phyloP scores from a whole-genome alignment of 495 filamentous ascomycete genomes.

The Aspergillus nanangensis region DNA sequence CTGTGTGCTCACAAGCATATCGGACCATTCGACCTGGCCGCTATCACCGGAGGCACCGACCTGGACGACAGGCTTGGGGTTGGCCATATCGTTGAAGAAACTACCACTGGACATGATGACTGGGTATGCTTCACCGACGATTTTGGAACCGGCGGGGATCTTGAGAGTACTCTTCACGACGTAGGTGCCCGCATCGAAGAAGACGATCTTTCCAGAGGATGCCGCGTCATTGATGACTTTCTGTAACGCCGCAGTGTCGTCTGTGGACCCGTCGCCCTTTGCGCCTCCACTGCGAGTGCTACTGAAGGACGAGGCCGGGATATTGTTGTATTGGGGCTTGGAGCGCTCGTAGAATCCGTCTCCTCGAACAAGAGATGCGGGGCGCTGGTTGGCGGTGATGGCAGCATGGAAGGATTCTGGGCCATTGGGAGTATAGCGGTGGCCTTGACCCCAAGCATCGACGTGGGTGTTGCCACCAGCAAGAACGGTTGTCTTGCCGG shows the following conservation, averaged over 20 bases:
- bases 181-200: slow-evolving; percentile 47
- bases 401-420: slow-evolving; percentile 38
- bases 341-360: slow-evolving; percentile 5
- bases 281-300: slow-evolving; percentile 57
- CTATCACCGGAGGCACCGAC: slow-evolving; percentile 53
- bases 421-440: slow-evolving; percentile 41
- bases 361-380: neutral
- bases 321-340: slow-evolving; percentile 52
- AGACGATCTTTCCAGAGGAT: slow-evolving; percentile 39
- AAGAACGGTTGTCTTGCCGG: slow-evolving; percentile 46
- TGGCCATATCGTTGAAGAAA: slow-evolving; percentile 51
- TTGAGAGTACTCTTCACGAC: slow-evolving; percentile 41
- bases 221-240: slow-evolving; percentile 36
- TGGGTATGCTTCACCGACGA: slow-evolving; percentile 54
- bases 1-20: slow-evolving; percentile 58
- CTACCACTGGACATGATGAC: slow-evolving; percentile 59
- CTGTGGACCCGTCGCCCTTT: slow-evolving; percentile 64
- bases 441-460: slow-evolving; percentile 49
- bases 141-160: slow-evolving; percentile 37
- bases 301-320: slow-evolving; percentile 49
- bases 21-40: slow-evolving; percentile 54
- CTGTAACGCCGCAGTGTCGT: slow-evolving; percentile 57
- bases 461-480: slow-evolving; percentile 52
- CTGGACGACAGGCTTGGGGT: slow-evolving; percentile 59
- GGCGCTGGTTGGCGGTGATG: slow-evolving; percentile 1